phyloP scores from a whole-genome alignment of 2,329 filamentous ascomycete genomes.

The Zymoseptoria tritici region DNA sequence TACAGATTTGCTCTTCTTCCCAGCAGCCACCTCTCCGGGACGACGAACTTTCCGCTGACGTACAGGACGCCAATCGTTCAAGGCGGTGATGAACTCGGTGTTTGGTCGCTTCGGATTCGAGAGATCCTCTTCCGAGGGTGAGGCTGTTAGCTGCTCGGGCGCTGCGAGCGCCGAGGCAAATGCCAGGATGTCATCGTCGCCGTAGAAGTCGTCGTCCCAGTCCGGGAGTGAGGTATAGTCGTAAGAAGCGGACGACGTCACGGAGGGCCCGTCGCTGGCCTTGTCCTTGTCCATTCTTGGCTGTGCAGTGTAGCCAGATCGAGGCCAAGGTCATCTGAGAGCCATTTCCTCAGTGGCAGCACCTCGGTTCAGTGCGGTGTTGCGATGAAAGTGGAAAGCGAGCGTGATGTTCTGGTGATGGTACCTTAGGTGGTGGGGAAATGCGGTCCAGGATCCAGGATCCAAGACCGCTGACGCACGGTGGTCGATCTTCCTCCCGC shows the following conservation, averaged over 20 bases:
- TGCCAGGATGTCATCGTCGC: conserved; percentile 62
- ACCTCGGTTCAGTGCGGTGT: not conserved
- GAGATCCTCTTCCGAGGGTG: conserved; percentile 55
- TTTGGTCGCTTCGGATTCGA: conserved; percentile 37
- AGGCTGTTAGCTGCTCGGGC: conserved; percentile 52
- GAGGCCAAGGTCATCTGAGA: not conserved
- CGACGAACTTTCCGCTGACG: conserved; percentile 53
- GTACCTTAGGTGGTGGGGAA: not conserved
- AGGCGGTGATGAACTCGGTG: conserved; percentile 66
- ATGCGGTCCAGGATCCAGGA: not conserved
- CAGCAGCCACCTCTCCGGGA: conserved; percentile 20
- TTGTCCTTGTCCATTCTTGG: conserved; percentile 31
- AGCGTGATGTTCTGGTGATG: not conserved
- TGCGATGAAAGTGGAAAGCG: not conserved
- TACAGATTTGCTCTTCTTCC: conserved; percentile 29
- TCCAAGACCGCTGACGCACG: not conserved
- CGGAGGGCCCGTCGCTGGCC: conserved; percentile 46
- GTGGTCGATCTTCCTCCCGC: not conserved
- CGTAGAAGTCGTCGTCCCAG: conserved; percentile 67
- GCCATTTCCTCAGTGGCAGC: not conserved
- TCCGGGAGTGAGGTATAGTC: conserved; percentile 69
- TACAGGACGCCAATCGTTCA: conserved; percentile 93
- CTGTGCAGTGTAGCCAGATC: not conserved
- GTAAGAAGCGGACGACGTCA: conserved; percentile 43
- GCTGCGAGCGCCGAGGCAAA: conserved; percentile 79